These are phyloP conservation scores for Dioszegia hungarica DNA, from an alignment of 768 basidiomycete species.

Conservation along the genomic window DNA sequence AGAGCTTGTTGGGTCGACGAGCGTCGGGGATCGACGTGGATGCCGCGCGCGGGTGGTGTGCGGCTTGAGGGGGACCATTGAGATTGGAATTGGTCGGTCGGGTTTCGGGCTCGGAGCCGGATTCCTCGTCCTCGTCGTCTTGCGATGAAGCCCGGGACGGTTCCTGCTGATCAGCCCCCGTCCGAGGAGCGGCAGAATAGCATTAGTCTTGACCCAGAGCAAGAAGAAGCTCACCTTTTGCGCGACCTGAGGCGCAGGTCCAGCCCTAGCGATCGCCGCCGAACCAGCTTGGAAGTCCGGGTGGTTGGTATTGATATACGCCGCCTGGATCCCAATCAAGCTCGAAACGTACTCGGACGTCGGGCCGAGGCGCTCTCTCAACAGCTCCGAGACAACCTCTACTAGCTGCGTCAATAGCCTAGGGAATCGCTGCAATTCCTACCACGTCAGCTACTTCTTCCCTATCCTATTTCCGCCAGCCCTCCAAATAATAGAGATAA, in stretches of 20 bases:
- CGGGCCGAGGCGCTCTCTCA: constrained; percentile 90
- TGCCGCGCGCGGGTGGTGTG: constrained; percentile 58
- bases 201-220: too few relatives aligned
- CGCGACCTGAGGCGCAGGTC: constrained; percentile 18
- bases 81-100: constrained; percentile 19
- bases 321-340: constrained; percentile 92
- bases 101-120: constrained; percentile 52
- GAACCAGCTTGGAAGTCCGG: constrained; percentile 85
- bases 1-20: constrained; percentile 20
- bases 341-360: constrained; percentile 95
- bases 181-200: too few relatives aligned
- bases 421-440: constrained; percentile 97
- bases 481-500: too few relatives aligned
- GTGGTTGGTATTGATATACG: constrained; percentile 99
- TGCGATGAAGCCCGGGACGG: constrained; percentile 53
- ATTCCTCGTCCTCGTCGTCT: constrained; percentile 53
- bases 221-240: constrained; percentile 31
- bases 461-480: too few relatives aligned
- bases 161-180: constrained; percentile 8
- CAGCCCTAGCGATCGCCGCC: constrained; percentile 51
- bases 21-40: constrained; percentile 48
- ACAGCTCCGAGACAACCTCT: constrained; percentile 91
- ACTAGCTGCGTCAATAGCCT: constrained; percentile 85
- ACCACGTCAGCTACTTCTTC: constrained; percentile 6
- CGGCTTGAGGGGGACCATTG: constrained; percentile 2